Evolutionary conservation across 257 asterid species (phyloP), one percentile per base, ranked within the genome.

Genomic region (Nicotiana paniculata): DNA sequence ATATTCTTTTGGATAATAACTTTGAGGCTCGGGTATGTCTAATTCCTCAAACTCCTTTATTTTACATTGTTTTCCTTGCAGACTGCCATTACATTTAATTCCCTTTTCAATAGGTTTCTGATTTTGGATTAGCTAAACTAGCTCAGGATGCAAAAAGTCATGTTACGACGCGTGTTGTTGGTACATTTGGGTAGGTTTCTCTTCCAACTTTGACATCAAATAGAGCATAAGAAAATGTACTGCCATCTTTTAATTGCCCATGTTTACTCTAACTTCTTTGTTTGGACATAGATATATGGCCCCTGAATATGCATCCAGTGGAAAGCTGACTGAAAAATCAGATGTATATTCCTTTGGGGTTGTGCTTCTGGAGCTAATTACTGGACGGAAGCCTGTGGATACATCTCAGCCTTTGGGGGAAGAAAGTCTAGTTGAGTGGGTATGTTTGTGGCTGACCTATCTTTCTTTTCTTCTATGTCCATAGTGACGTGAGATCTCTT

Each of bases 401-500:
- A 84, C 91, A 53, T 90, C 99, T 88, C 98, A 90, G 81, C 98
- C 99, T 7, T 70, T 87, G 24, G 99, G 99, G 75, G 95, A 95
- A n/a, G 99, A 95, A 89, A 93, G 99, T 86, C 88, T 95, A 2
- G 99, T 95, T 69, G 99, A 93, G 90, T 95, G 98, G 99, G 99
- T 95, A 86, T 82, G 94, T 89, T 86, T 58, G 37, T 81, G 28
- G 28, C 51, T 11, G 5, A 72, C 37, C 4, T 21, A 8, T 72
- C 13, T 21, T 13, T 70, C 59, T 43, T 70, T 21, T 70, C 58
- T 21, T 43, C 58, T 12, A 70, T n/a, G 59, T 70, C 21, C 33
- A 43, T 11, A 12, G 78, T 43, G 11, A 7, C 17, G 17, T 70
- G 35, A n/a, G 77, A 69, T 37, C 77, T 70, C n/a, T 39, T 39